These are phyloP conservation scores for Tricholomella constricta DNA, from an alignment of 768 basidiomycete genomes.

Conservation along the genomic window DNA sequence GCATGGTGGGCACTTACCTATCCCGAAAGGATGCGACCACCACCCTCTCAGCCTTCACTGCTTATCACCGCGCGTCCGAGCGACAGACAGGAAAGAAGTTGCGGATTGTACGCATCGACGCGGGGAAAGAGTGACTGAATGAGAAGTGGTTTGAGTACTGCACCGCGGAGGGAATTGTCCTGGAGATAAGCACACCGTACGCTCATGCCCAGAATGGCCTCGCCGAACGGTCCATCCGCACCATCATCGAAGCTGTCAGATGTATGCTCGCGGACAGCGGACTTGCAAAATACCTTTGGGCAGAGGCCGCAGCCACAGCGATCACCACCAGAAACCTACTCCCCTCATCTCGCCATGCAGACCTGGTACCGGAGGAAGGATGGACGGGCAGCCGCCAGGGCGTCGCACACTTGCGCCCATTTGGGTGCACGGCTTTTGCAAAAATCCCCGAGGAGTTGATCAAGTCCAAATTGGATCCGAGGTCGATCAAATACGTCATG, in stretches of 20 bases:
- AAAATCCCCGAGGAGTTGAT: not conserved
- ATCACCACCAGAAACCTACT: not conserved
- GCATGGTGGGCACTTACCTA: not conserved
- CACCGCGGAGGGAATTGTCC: not conserved
- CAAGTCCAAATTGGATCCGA: not conserved
- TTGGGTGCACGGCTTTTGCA: not conserved
- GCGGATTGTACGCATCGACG: not conserved
- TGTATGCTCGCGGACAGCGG: not conserved
- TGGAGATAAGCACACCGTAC: not conserved
- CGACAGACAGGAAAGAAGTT: not conserved
- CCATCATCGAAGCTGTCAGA: no score
- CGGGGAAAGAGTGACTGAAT: not conserved
- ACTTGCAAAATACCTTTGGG: not conserved
- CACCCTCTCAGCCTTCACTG: not conserved
- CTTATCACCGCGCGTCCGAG: not conserved
- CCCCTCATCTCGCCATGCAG: not conserved
- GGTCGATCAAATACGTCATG: conserved; percentile 19
- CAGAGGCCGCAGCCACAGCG: not conserved
- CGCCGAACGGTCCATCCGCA: not conserved
- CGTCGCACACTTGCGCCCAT: not conserved
- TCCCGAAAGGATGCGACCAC: not conserved
- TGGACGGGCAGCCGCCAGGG: not conserved
- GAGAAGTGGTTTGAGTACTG: not conserved
- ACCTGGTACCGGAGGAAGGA: not conserved
- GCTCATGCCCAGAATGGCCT: not conserved